Evolutionary conservation across 495 filamentous ascomycete species (phyloP).

Genomic region (Thermothielavioides terrestris): DNA sequence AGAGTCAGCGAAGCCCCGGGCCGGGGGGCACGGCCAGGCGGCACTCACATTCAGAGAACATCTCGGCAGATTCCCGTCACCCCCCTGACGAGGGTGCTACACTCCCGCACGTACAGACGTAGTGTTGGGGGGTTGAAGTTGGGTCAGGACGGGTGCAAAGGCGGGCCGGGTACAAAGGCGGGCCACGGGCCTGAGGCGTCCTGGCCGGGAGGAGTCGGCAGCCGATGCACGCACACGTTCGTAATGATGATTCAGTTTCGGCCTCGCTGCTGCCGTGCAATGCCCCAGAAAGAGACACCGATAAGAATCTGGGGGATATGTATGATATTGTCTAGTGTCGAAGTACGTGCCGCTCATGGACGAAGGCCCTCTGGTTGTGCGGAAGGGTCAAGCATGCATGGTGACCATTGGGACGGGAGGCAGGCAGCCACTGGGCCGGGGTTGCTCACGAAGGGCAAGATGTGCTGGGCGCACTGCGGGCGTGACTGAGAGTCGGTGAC

Average conservation of each 20-base stretch:
- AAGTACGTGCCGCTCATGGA: neutral
- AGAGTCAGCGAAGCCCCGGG: conserved; percentile 1
- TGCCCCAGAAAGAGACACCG: neutral
- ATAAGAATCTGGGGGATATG: neutral
- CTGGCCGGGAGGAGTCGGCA: neutral
- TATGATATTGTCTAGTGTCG: neutral
- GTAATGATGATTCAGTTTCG: conserved; percentile 11
- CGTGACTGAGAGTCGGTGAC: conserved; percentile 13
- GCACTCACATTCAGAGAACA: conserved; percentile 97
- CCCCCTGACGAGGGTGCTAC: conserved; percentile 13
- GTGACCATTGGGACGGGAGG: neutral
- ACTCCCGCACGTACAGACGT: neutral
- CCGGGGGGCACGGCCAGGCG: neutral
- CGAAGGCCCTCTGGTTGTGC: no score
- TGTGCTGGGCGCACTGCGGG: conserved; percentile 2
- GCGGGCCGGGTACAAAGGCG: no score
- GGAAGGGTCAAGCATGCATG: no score
- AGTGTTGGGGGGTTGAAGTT: neutral
- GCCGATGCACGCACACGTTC: neutral
- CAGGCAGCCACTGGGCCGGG: conserved; percentile 9
- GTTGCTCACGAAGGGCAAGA: conserved; percentile 10
- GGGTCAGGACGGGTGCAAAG: no score
- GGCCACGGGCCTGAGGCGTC: no score
- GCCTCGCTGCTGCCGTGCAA: neutral
- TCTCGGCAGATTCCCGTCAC: conserved; percentile 32